Evolutionary conservation across 805 yeast species (phyloP), one percentile per base, ranked within the genome.

Genomic region (Hanseniaspora vineae): DNA sequence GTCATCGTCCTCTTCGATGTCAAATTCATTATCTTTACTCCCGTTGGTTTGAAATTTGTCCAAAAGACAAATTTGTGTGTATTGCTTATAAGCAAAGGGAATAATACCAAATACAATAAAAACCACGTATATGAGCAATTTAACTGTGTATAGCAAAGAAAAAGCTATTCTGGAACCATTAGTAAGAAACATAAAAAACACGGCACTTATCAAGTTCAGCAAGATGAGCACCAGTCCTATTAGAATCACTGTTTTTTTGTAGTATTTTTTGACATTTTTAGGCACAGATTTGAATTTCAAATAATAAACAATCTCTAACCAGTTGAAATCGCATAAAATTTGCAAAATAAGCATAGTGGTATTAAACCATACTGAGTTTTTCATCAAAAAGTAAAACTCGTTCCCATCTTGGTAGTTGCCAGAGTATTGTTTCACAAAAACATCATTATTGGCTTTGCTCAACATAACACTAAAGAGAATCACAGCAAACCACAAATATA

Each of bases 401-500:
- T 59, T 54, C 13, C 77, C 65, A 58, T 81, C 81, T 46, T 81
- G 77, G 46, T 72, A 69, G 52, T 81, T 78, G 1, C 55, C 51
- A 8, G 58, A 58, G 56, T 78, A 81, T 56, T 84, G 87, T 0
- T 46, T 35, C 20, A 66, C 54, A 42, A 84, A 68, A 2, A 70
- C 66, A 1, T 58, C 53, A 14, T 49, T 40, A 19, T 80, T 75
- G 31, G 78, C 58, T 49, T 66, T 66, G 2, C 64, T 57, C 15
- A 84, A 60, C 12, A 76, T 61, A 1, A 75, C 72, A 1, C 86
- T 78, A 46, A 75, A 67, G 10, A 74, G 68, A 1, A 75, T 62
- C 13, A 86, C 76, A 49, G 72, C 73, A 47, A 77, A 66, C 18
- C 79, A 53, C n/a, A 82, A 76, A 5, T 84, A 77, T 10, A 79